Evolutionary conservation across 1,139 yeast species (phyloP), one percentile per base, ranked within the genome.

Genomic region (Candida dubliniensis): DNA sequence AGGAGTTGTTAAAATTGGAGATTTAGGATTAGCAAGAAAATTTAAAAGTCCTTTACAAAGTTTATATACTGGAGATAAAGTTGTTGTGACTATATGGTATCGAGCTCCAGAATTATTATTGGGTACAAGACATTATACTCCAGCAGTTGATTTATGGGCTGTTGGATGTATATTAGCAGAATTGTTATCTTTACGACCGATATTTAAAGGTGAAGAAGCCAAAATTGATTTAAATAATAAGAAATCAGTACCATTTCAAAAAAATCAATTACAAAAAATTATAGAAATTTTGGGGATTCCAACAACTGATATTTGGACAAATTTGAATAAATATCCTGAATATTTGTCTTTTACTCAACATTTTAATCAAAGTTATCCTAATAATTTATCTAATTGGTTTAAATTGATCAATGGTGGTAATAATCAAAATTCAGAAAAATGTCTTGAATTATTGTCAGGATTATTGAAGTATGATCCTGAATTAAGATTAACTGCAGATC

Each of bases 61-160:
- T 36, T 71, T 95, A 25, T 93, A 87, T 58, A 80, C 95, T 9
- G 98, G 98, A 29, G 99, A 93, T 64, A 93, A 93, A 65, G 97
- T 95, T 14, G 99, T 93, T 43, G 99, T 93, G 8, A 93, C 99
- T 0, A 93, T 93, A 48, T 93, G 99, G 99, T 93, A 93, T 63
- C 76, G 99, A 52, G 97, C 99, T 0, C 98, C 99, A 0, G 99
- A 93, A 61, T 70, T 93, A 37, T 69, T 93, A 34, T 67, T 93
- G 33, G 99, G 99, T 0, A 90, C 96, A 1, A 71, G 96, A 40
- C 96, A 93, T 66, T 93, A 93, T 60, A 87, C 97, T 0, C 96
- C 98, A 0, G 93, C 98, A 0, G 86, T 93, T 37, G 98, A 93
- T 64, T 64, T 89, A 42, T 93, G 99, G 99, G 97, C 99, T 0